Conservation (phyloP, 73 alveolate species). For the Urostyla sp. region DNA sequence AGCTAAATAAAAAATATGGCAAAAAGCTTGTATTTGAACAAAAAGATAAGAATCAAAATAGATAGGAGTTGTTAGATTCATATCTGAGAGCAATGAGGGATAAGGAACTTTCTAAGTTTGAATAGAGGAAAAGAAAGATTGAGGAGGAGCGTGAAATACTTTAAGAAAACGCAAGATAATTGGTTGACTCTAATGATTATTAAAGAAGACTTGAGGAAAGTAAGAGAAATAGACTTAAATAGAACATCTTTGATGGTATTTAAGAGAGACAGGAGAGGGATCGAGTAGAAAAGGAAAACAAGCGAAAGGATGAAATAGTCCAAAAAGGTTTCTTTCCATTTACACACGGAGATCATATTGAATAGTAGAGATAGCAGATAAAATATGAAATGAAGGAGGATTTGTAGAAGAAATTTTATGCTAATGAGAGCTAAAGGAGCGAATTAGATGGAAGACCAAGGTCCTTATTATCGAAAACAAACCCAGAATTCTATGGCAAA, state of each 20-base stretch:
- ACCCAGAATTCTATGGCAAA: background rate
- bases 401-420: conserved; percentile 16
- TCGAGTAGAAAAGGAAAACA: conserved; percentile 21
- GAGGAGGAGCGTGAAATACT: conserved; percentile 12
- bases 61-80: conserved; percentile 6
- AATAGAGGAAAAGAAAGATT: conserved; percentile 16
- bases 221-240: conserved; percentile 6
- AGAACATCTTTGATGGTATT: conserved; percentile 33
- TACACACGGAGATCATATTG: conserved; percentile 73
- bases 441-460: background rate
- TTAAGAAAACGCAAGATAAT: background rate
- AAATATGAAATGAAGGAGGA: conserved; percentile 52
- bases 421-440: background rate
- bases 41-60: background rate
- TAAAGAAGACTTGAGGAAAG: background rate
- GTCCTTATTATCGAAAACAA: background rate
- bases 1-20: conserved; percentile 21
- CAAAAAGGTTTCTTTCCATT: conserved; percentile 62
- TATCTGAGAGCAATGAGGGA: conserved; percentile 33
- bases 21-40: conserved; percentile 35
- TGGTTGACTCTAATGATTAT: background rate
- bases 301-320: conserved; percentile 1
- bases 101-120: conserved; percentile 27
- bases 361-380: conserved; percentile 37
- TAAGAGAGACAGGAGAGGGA: background rate